Evolutionary conservation across 1,139 yeast genomes (phyloP).

Genomic region (Yamadazyma jaroonii): DNA sequence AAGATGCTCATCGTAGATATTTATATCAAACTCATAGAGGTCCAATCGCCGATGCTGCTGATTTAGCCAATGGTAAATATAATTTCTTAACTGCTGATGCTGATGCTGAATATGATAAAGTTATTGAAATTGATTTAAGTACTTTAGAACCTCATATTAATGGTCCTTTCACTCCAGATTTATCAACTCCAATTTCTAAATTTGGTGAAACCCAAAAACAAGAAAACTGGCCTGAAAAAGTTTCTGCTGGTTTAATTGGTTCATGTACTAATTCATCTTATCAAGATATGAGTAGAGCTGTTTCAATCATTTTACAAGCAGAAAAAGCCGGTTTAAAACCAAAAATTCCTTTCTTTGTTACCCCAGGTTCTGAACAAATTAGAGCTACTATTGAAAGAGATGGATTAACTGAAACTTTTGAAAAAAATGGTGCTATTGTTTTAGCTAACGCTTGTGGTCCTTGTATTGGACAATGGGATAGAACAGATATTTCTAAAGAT

Average conservation of each 20-base stretch:
- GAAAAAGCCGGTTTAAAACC: constrained; percentile 84
- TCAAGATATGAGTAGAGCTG: constrained; percentile 96
- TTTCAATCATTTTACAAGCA: constrained; percentile 83
- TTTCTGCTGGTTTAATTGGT: constrained; percentile 92
- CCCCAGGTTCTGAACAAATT: constrained; percentile 98
- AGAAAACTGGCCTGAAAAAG: constrained; percentile 78
- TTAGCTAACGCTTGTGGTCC: constrained; percentile 99
- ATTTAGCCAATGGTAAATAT: constrained; percentile 56
- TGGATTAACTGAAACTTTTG: constrained; percentile 77
- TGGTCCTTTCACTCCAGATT: constrained; percentile 95
- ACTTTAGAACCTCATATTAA: constrained; percentile 85
- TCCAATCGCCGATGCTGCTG: constrained; percentile 78
- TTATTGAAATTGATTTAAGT: constrained; percentile 73
- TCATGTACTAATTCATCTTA: constrained; percentile 97
- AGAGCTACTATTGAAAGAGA: constrained; percentile 97
- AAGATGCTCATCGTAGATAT: constrained; percentile 80
- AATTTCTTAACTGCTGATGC: constrained; percentile 74
- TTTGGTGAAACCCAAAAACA: constrained; percentile 61
- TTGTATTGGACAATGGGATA: constrained; percentile 99
- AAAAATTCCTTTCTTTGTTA: constrained; percentile 85
- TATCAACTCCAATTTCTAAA: constrained; percentile 78
- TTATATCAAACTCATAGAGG: constrained; percentile 77
- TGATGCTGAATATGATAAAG: constrained; percentile 80
- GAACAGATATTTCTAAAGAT: constrained; percentile 62
- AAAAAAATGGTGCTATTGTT: constrained; percentile 83